Evolutionary conservation across 2,329 filamentous ascomycete genomes (phyloP).

Genomic region (Aspergillus phoenicis): DNA sequence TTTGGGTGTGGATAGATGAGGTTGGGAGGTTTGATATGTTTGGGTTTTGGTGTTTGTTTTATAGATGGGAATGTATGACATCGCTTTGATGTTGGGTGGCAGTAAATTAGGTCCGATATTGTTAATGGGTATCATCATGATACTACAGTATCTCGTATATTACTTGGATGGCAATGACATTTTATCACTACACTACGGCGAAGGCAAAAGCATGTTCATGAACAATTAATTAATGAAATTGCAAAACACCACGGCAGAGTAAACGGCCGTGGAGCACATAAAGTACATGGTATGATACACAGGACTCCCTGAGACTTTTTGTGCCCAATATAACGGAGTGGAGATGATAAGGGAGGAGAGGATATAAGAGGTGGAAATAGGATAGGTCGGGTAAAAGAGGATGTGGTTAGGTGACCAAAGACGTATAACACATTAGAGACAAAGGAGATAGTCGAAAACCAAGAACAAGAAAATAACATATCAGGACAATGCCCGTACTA

Average conservation of each 20-base stretch:
- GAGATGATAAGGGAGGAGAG: conserved; percentile 25
- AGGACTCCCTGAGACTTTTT: conserved; percentile 30
- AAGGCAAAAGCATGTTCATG: not conserved
- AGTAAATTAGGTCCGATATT: too few species aligned
- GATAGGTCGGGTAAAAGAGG: conserved; percentile 10
- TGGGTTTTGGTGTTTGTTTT: too few species aligned
- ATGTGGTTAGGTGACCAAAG: conserved; percentile 16
- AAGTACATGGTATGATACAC: conserved; percentile 32
- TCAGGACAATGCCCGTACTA: conserved; percentile 33
- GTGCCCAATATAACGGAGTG: conserved; percentile 29
- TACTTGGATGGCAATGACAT: not conserved
- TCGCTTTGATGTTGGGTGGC: too few species aligned
- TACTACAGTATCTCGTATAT: not conserved
- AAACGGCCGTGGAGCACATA: conserved; percentile 13
- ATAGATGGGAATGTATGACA: too few species aligned
- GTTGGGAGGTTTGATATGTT: not conserved
- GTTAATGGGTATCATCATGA: too few species aligned
- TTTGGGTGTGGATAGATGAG: not conserved
- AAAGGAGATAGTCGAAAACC: conserved; percentile 26
- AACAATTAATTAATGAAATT: conserved; percentile 21
- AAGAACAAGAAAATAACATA: conserved; percentile 28
- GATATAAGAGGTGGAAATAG: conserved; percentile 3
- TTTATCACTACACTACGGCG: not conserved
- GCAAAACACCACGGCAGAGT: conserved; percentile 10
- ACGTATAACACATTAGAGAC: conserved; percentile 31